Conservation (phyloP, 257 asterid genomes). For the Avicennia marina region DNA sequence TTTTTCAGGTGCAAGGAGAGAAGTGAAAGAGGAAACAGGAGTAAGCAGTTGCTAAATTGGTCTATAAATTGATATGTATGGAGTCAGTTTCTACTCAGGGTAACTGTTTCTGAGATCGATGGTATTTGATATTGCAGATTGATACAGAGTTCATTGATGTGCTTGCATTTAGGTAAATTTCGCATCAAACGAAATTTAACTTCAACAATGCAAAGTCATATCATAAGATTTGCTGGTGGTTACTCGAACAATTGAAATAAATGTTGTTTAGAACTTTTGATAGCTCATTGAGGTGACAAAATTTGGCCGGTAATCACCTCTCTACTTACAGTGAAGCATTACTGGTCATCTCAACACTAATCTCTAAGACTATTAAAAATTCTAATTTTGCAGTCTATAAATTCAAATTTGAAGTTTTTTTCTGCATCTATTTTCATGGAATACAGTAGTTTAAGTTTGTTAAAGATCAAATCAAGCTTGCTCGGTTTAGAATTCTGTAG, state of each 20-base stretch:
- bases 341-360: too few species aligned
- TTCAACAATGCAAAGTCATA: not conserved
- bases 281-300: not conserved
- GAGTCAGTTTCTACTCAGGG: slow-evolving; percentile 6
- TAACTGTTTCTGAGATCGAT: slow-evolving; percentile 18
- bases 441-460: not conserved
- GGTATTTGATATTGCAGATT: slow-evolving; percentile 34
- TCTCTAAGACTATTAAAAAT: too few species aligned
- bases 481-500: not conserved
- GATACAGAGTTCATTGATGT: slow-evolving; percentile 50
- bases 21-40: slow-evolving; percentile 82
- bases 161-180: slow-evolving; percentile 35
- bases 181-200: not conserved
- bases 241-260: not conserved
- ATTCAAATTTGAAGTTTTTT: too few species aligned
- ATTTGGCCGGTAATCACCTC: not conserved
- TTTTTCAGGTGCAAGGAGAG: slow-evolving; percentile 58
- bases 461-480: not conserved
- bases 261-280: not conserved
- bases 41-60: slow-evolving; percentile 37
- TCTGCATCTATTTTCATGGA: not conserved
- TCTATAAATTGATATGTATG: slow-evolving; percentile 11
- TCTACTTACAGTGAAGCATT: too few species aligned
- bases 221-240: not conserved
- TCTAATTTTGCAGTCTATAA: too few species aligned